phyloP scores from a whole-genome alignment of 2,329 filamentous ascomycete genomes.

The Thermothelomyces thermophilus region DNA sequence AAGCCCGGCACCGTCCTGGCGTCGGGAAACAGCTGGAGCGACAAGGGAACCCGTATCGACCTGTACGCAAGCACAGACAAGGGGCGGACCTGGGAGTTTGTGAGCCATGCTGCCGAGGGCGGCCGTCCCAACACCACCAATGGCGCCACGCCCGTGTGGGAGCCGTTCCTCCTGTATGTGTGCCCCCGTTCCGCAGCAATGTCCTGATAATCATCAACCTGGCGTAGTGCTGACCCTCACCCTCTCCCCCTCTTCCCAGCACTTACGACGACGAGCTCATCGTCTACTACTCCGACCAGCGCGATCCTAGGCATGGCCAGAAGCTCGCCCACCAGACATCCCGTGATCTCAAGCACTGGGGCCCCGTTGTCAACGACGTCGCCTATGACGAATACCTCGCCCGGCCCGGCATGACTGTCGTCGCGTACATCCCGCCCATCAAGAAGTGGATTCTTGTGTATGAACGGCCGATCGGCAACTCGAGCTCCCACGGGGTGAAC shows the following conservation, averaged over 20 bases:
- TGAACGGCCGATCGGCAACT: constrained; percentile 28
- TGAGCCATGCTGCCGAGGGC: constrained; percentile 57
- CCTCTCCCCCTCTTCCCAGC: too few species aligned
- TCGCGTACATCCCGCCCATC: constrained; percentile 20
- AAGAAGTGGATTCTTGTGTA: constrained; percentile 29
- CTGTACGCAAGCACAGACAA: constrained; percentile 58
- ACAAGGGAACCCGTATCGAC: constrained; percentile 61
- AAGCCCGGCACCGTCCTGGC: constrained; percentile 56
- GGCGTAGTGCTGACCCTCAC: constrained; percentile 28
- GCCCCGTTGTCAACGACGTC: constrained; percentile 54
- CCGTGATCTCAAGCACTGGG: constrained; percentile 54
- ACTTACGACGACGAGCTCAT: constrained; percentile 51
- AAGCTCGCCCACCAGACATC: constrained; percentile 61
- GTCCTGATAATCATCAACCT: too few species aligned
- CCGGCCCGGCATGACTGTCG: constrained; percentile 61
- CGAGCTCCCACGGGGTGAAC: constrained; percentile 28
- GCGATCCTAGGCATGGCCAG: constrained; percentile 59
- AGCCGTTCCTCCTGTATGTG: constrained; percentile 54
- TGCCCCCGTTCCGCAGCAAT: not conserved
- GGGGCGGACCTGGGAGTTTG: constrained; percentile 58
- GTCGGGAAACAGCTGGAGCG: constrained; percentile 53
- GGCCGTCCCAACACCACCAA: constrained; percentile 56
- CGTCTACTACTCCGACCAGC: constrained; percentile 66
- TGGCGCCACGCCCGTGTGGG: constrained; percentile 63
- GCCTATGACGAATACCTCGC: constrained; percentile 54